phyloP scores from a whole-genome alignment of 495 filamentous ascomycete genomes.

The Talaromyces borbonicus region DNA sequence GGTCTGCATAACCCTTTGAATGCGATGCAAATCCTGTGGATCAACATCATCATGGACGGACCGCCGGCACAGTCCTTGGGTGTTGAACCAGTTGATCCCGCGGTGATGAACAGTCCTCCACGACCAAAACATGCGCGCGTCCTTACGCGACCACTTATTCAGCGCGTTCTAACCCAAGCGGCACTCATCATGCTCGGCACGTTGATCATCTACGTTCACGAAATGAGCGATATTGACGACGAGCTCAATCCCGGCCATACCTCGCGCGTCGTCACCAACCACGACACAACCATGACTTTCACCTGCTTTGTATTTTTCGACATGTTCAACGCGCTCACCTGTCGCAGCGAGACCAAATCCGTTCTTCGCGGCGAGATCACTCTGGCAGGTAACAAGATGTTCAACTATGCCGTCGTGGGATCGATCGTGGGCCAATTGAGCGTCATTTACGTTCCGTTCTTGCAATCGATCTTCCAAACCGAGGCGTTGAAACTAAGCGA shows the following conservation, averaged over 20 bases:
- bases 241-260: constrained; percentile 27
- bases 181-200: constrained; percentile 86
- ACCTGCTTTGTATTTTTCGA: constrained; percentile 98
- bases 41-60: constrained; percentile 99
- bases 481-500: constrained; percentile 70
- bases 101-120: constrained; percentile 87
- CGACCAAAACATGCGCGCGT: constrained; percentile 77
- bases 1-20: constrained; percentile 93
- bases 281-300: constrained; percentile 99
- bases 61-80: constrained; percentile 95
- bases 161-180: constrained; percentile 79
- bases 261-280: constrained; percentile 62
- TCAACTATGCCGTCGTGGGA: constrained; percentile 85
- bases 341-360: constrained; percentile 84
- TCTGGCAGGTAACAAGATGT: constrained; percentile 79
- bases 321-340: constrained; percentile 96
- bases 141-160: constrained; percentile 69
- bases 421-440: constrained; percentile 76
- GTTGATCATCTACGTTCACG: constrained; percentile 77
- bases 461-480: constrained; percentile 93
- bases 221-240: constrained; percentile 61
- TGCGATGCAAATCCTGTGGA: constrained; percentile 99
- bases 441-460: constrained; percentile 87
- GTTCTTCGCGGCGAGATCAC: constrained; percentile 77
- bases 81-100: constrained; percentile 89